Evolutionary conservation across 306 rosid species (phyloP).

Genomic region (Cucumis melo): DNA sequence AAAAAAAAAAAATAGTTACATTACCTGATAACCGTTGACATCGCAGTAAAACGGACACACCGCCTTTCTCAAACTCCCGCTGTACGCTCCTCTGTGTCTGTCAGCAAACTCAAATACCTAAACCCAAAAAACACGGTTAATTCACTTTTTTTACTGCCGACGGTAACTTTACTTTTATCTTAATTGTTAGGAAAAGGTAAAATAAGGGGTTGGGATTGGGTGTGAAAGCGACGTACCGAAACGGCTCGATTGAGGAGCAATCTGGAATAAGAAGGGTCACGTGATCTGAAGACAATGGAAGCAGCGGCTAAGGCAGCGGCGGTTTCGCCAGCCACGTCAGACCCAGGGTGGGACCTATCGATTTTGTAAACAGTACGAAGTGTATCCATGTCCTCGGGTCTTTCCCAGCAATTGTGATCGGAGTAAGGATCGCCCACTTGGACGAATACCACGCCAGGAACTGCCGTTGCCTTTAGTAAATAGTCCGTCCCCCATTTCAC

Average conservation of each 20-base stretch:
- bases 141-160: neutral
- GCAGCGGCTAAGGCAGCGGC: constrained; percentile 99
- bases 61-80: constrained; percentile 54
- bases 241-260: constrained; percentile 90
- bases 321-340: constrained; percentile 97
- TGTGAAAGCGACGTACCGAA: constrained; percentile 53
- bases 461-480: constrained; percentile 60
- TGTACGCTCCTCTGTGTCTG: constrained; percentile 89
- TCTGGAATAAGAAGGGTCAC: constrained; percentile 71
- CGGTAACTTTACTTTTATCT: neutral
- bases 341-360: constrained; percentile 71
- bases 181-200: neutral
- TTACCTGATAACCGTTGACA: constrained; percentile 83
- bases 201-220: neutral
- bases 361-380: constrained; percentile 58
- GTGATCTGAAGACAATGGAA: constrained; percentile 94
- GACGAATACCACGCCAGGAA: constrained; percentile 56
- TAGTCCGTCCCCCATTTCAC: constrained; percentile 86
- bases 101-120: constrained; percentile 97
- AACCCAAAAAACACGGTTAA: constrained; percentile 8
- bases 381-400: constrained; percentile 98
- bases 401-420: constrained; percentile 95
- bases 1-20: neutral
- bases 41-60: constrained; percentile 96
- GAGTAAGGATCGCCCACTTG: constrained; percentile 84